phyloP scores from a whole-genome alignment of 441 rosid genomes.

The Gossypium laxum region DNA sequence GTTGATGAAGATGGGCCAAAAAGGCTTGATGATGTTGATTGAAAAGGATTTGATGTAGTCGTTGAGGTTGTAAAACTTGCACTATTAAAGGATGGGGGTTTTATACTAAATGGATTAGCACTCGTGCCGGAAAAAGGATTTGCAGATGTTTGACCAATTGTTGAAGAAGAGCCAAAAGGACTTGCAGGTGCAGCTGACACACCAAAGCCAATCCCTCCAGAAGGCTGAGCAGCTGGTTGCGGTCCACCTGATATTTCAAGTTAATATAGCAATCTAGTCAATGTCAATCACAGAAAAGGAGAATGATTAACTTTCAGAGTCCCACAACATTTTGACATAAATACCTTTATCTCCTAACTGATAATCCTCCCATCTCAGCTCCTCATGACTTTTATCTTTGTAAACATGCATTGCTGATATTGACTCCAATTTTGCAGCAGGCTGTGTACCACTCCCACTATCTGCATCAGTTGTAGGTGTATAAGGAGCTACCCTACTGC shows the following conservation, averaged over 20 bases:
- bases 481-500: conserved; percentile 65
- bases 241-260: conserved; percentile 62
- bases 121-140: conserved; percentile 41
- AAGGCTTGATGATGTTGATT: conserved; percentile 34
- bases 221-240: conserved; percentile 44
- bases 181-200: conserved; percentile 36
- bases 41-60: conserved; percentile 39
- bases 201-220: conserved; percentile 43
- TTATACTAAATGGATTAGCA: conserved; percentile 47
- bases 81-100: conserved; percentile 38
- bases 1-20: conserved; percentile 43
- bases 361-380: conserved; percentile 92
- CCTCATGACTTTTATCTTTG: conserved; percentile 81
- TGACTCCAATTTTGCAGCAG: conserved; percentile 68
- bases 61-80: conserved; percentile 42
- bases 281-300: conserved; percentile 9
- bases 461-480: conserved; percentile 63
- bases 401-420: conserved; percentile 77
- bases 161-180: conserved; percentile 35
- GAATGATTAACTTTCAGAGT: not conserved
- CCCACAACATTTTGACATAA: not conserved
- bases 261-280: not conserved
- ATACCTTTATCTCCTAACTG: conserved; percentile 87
- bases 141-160: conserved; percentile 48
- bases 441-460: conserved; percentile 36